Evolutionary conservation across 352 stramenopile species (phyloP), one percentile per base, ranked within the genome.

Genomic region (Globisporangium okanoganense): DNA sequence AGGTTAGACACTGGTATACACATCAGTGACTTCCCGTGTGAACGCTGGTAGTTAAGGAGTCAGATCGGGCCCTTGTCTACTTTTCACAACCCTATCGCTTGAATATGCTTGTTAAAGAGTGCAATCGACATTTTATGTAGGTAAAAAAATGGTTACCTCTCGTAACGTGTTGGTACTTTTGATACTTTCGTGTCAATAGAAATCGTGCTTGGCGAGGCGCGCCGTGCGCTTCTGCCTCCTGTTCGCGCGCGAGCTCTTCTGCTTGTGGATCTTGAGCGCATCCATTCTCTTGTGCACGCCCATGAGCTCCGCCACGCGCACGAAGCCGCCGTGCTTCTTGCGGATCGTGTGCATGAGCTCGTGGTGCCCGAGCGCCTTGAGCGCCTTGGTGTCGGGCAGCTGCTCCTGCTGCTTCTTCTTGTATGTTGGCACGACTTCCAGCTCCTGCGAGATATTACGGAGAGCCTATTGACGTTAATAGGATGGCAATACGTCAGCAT

Each of bases 301-400:
- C 52, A 94, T 65, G 59, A 87, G 88, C 31, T 64, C 36, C 7
- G 82, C 79, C n/a, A 94, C 76, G 25, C 61, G 44, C 29, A 87
- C 78, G 33, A 94, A 77, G 6, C 85, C 82, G 25, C 85, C 85
- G 62, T 94, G 85, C 52, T 92, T 92, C 62, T 94, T 94, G 41
- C 81, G 85, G 61, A 94, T 92, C 8, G 85, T 79, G 33, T 83
- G 64, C 38, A 94, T 68, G 24, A 94, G 62, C 3, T 77, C 67
- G 14, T 71, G 66, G 55, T 91, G 79, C 12, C 82, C 85, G 16
- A 88, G 68, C 1, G 77, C 66, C 52, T 94, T 94, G 0, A 94
- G 73, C 38, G 83, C 20, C 58, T 88, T 88, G 0, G 82, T 92
- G 58, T 90, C 79, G 2, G 82, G 82, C 52, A 91, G 73, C 16